Conservation (phyloP, 768 basidiomycete genomes). For the Mycena rosella region DNA sequence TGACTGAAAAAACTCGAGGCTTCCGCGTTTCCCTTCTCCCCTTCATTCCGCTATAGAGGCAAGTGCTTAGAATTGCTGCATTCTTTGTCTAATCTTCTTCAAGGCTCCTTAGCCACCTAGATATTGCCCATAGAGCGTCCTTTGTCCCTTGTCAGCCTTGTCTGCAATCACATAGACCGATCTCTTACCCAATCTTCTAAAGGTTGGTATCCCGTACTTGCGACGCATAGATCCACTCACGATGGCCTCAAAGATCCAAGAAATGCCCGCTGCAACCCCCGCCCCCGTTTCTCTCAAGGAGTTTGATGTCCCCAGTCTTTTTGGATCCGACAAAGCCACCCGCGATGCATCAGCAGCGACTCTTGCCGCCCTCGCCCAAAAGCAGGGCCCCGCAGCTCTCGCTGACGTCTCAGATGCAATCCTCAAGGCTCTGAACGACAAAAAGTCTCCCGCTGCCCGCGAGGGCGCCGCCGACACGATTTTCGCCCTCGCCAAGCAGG, state of each 20-base stretch:
- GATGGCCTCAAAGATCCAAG: slow-evolving; percentile 57
- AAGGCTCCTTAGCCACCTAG: slow-evolving; percentile 56
- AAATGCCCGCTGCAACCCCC: slow-evolving; percentile 84
- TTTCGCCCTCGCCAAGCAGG: slow-evolving; percentile 72
- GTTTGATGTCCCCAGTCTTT: slow-evolving; percentile 81
- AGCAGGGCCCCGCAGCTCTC: slow-evolving; percentile 86
- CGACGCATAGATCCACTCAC: slow-evolving; percentile 36
- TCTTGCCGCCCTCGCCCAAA: slow-evolving; percentile 82
- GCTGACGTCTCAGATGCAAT: slow-evolving; percentile 79
- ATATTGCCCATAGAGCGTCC: slow-evolving; percentile 73
- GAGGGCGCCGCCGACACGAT: slow-evolving; percentile 88
- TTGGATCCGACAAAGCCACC: slow-evolving; percentile 86
- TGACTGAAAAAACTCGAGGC: slow-evolving; percentile 19
- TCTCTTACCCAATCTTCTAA: slow-evolving; percentile 49
- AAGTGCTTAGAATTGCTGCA: neutral
- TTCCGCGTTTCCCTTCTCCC: slow-evolving; percentile 29
- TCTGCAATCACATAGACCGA: slow-evolving; percentile 59
- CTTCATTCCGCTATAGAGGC: slow-evolving; percentile 32
- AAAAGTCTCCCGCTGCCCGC: slow-evolving; percentile 93
- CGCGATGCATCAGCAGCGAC: slow-evolving; percentile 79
- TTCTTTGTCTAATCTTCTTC: neutral
- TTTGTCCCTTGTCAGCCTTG: slow-evolving; percentile 70
- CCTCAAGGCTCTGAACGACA: slow-evolving; percentile 91
- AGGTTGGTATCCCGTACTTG: slow-evolving; percentile 52
- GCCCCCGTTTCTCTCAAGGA: slow-evolving; percentile 66